phyloP scores from a whole-genome alignment of 331 rosid genomes.

The Prunus yedoensis region DNA sequence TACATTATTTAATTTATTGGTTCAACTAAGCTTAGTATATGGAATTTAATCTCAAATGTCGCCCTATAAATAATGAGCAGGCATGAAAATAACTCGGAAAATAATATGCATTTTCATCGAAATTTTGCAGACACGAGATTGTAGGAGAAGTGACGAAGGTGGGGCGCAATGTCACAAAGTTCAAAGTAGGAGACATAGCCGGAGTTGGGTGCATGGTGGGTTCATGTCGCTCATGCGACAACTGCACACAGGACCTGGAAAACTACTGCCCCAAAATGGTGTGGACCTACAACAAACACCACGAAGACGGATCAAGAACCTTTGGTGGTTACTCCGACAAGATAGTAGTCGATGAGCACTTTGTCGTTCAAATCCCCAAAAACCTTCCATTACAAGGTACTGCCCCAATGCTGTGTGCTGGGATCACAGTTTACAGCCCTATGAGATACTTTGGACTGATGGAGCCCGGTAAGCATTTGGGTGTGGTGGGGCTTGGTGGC shows the following conservation, averaged over 20 bases:
- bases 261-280: slow-evolving; percentile 21
- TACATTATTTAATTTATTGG: neutral
- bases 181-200: slow-evolving; percentile 30
- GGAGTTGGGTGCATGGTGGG: slow-evolving; percentile 31
- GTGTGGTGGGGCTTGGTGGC: slow-evolving; percentile 27
- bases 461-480: slow-evolving; percentile 18
- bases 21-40: neutral
- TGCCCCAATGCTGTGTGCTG: slow-evolving; percentile 26
- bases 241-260: slow-evolving; percentile 24
- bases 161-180: slow-evolving; percentile 35
- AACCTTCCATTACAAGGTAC: neutral
- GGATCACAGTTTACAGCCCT: slow-evolving; percentile 28
- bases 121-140: slow-evolving; percentile 36
- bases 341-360: slow-evolving; percentile 30
- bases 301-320: slow-evolving; percentile 25
- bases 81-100: too few relatives aligned
- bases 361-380: slow-evolving; percentile 5
- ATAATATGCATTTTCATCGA: neutral
- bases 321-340: slow-evolving; percentile 39
- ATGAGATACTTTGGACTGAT: slow-evolving; percentile 18
- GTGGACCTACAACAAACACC: slow-evolving; percentile 2
- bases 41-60: neutral
- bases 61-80: neutral
- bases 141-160: slow-evolving; percentile 36
- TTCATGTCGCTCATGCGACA: slow-evolving; percentile 28